phyloP scores from a whole-genome alignment of 768 basidiomycete genomes.

The Hericium coralloides region DNA sequence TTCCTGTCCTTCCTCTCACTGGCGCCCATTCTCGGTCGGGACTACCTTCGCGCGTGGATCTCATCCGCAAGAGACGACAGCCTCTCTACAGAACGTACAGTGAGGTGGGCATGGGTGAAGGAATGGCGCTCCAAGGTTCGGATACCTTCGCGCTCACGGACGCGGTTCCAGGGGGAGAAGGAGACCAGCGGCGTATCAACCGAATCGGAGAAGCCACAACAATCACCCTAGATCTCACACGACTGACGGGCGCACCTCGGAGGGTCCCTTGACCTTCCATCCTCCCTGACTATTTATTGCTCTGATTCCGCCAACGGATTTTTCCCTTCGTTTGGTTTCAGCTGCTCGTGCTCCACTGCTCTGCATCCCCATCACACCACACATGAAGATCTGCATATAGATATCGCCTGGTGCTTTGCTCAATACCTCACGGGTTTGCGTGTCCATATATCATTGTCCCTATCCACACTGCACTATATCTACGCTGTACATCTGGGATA shows the following conservation, averaged over 20 bases:
- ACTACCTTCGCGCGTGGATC: conserved; percentile 52
- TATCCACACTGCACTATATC: conserved; percentile 6
- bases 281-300: conserved; percentile 4
- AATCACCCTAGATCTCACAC: not conserved
- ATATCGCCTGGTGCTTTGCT: not conserved
- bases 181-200: conserved; percentile 3
- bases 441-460: conserved; percentile 3
- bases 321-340: not conserved
- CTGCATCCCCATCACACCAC: not conserved
- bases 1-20: conserved; percentile 78
- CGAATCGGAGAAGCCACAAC: conserved; percentile 1
- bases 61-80: conserved; percentile 3
- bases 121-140: conserved; percentile 59
- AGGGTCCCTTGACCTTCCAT: not conserved
- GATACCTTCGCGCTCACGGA: conserved; percentile 40
- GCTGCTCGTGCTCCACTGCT: not conserved
- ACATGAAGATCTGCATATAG: not conserved
- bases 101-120: conserved; percentile 56
- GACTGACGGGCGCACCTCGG: not conserved
- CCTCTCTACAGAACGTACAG: conserved; percentile 30
- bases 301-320: conserved; percentile 1
- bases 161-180: conserved; percentile 20
- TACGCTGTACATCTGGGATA: conserved; percentile 8
- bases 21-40: conserved; percentile 76
- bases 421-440: conserved; percentile 2